These are phyloP conservation scores for Bryoglossum gracile DNA, from an alignment of 495 filamentous ascomycete genomes.

Conservation along the genomic window DNA sequence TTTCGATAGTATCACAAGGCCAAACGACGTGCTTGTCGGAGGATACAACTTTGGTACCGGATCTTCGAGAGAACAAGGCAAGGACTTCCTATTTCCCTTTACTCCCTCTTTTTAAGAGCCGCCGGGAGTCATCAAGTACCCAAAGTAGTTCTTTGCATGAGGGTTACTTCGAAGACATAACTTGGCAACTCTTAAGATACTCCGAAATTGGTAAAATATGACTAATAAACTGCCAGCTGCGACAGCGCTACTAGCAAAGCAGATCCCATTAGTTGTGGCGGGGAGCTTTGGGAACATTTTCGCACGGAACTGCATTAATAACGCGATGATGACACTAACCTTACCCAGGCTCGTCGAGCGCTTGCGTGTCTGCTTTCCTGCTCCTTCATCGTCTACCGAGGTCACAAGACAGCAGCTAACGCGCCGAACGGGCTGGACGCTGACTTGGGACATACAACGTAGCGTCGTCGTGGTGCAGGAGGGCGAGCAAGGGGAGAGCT, in stretches of 20 bases:
- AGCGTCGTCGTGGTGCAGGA: slow-evolving; percentile 65
- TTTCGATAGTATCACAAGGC: slow-evolving; percentile 52
- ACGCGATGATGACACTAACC: slow-evolving; percentile 79
- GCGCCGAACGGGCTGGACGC: slow-evolving; percentile 78
- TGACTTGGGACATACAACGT: slow-evolving; percentile 75
- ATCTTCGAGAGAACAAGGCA: slow-evolving; percentile 74
- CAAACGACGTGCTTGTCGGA: slow-evolving; percentile 74
- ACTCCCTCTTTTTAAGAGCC: too few relatives aligned
- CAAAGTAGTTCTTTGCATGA: too few relatives aligned
- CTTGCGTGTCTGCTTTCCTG: slow-evolving; percentile 55
- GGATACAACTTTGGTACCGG: slow-evolving; percentile 94
- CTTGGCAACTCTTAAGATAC: too few relatives aligned
- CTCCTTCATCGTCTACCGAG: slow-evolving; percentile 12
- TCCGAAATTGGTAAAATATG: too few relatives aligned
- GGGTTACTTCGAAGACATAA: too few relatives aligned
- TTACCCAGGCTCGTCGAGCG: slow-evolving; percentile 64
- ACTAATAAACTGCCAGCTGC: too few relatives aligned
- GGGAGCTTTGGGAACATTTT: slow-evolving; percentile 92
- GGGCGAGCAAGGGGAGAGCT: slow-evolving; percentile 43
- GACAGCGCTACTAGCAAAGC: slow-evolving; percentile 77
- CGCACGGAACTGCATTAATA: slow-evolving; percentile 83
- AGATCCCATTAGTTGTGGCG: slow-evolving; percentile 76
- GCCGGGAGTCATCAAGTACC: too few relatives aligned
- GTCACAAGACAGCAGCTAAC: slow-evolving; percentile 52
- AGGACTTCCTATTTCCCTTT: too few relatives aligned